These are phyloP conservation scores for Ricinus communis DNA, from an alignment of 345 rosid genomes.

Conservation along the genomic window DNA sequence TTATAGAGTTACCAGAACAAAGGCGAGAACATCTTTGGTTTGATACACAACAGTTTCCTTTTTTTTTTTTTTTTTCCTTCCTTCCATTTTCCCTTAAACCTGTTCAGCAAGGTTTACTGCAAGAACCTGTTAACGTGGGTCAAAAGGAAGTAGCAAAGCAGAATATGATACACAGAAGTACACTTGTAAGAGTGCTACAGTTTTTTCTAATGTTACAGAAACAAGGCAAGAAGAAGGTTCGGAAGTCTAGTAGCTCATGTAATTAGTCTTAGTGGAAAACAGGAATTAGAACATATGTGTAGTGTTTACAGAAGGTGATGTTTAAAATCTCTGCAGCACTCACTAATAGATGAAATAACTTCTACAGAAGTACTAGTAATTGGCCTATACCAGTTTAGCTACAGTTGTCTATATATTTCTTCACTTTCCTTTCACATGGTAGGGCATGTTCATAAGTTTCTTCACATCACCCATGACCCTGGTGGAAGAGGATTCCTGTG, in stretches of 20 bases:
- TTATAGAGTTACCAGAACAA: constrained; percentile 30
- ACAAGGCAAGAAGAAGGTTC: constrained; percentile 22
- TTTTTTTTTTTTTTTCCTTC: background rate
- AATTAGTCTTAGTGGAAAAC: constrained; percentile 24
- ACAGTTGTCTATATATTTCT: background rate
- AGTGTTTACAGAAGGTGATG: constrained; percentile 20
- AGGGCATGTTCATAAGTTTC: too few species aligned
- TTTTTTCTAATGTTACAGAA: constrained; percentile 30
- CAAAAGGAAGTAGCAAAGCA: constrained; percentile 26
- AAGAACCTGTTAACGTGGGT: constrained; percentile 3
- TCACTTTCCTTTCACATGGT: constrained; percentile 6
- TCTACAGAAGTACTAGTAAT: constrained; percentile 5
- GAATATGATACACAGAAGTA: constrained; percentile 27
- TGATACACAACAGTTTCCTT: constrained; percentile 22
- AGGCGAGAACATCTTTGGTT: constrained; percentile 24
- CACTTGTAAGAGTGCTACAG: constrained; percentile 28
- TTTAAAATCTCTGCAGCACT: constrained; percentile 25
- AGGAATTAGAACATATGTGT: constrained; percentile 13
- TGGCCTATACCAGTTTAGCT: constrained; percentile 14
- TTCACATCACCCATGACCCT: too few species aligned
- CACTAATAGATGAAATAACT: constrained; percentile 23
- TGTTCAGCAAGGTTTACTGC: constrained; percentile 14
- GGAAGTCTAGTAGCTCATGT: constrained; percentile 18
- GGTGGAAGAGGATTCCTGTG: background rate
- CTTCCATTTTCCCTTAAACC: background rate